Evolutionary conservation across 2,329 filamentous ascomycete species (phyloP).

Genomic region (Curvularia sp.): DNA sequence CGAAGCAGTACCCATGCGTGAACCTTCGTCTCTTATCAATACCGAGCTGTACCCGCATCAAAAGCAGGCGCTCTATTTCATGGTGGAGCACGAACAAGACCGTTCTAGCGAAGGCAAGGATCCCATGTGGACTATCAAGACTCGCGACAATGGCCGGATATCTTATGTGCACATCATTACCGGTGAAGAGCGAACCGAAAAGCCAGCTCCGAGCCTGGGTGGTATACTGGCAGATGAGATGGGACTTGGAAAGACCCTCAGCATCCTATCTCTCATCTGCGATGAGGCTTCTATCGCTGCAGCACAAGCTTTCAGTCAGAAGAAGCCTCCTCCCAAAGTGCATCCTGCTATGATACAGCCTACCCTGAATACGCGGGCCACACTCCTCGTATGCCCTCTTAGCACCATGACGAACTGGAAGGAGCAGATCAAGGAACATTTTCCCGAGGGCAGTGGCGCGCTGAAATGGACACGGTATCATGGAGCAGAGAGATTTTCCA

Average conservation of each 20-base stretch:
- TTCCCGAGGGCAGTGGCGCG: constrained; percentile 61
- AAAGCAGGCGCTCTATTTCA: constrained; percentile 87
- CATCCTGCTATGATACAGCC: constrained; percentile 25
- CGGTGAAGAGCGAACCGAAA: constrained; percentile 52
- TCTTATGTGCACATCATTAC: constrained; percentile 87
- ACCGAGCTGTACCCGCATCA: constrained; percentile 79
- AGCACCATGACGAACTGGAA: constrained; percentile 96
- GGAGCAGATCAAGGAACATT: constrained; percentile 84
- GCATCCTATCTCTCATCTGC: constrained; percentile 79
- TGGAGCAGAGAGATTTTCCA: constrained; percentile 75
- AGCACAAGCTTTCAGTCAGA: constrained; percentile 67
- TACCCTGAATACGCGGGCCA: constrained; percentile 74
- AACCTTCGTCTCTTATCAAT: constrained; percentile 70
- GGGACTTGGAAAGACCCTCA: constrained; percentile 67
- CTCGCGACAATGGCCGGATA: constrained; percentile 63
- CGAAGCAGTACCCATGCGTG: constrained; percentile 76
- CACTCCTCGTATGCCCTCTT: constrained; percentile 85
- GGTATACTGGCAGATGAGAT: constrained; percentile 61
- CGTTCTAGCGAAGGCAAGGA: constrained; percentile 68
- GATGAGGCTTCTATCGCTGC: constrained; percentile 64
- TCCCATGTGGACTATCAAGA: constrained; percentile 77
- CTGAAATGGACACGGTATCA: constrained; percentile 86
- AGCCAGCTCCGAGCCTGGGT: constrained; percentile 50
- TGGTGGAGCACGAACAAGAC: constrained; percentile 77
- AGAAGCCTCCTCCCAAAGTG: constrained; percentile 52